phyloP scores from a whole-genome alignment of 208 protist genomes.

The Porcisia deanei region DNA sequence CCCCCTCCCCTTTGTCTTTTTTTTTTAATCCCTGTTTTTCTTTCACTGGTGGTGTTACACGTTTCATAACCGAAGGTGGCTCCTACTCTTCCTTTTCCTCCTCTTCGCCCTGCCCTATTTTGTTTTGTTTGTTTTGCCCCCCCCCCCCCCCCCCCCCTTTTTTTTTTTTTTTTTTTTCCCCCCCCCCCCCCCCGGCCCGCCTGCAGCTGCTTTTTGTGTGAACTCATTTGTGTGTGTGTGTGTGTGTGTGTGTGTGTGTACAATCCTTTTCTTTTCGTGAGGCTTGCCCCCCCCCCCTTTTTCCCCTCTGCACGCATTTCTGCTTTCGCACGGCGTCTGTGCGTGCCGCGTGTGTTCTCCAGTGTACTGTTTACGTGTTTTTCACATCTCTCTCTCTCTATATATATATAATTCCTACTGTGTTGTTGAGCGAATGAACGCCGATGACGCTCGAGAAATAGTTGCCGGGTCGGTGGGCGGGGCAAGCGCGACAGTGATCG shows the following conservation, averaged over 20 bases:
- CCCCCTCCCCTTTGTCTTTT: background rate
- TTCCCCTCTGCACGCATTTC: background rate
- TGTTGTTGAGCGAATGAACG: conserved; percentile 33
- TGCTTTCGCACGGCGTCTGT: background rate
- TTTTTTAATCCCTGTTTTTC: background rate
- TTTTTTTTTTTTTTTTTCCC: background rate
- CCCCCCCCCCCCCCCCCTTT: background rate
- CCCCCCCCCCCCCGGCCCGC: background rate
- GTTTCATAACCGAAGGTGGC: background rate
- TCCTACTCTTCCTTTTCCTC: conserved; percentile 1
- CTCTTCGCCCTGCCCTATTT: background rate
- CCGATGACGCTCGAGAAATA: conserved; percentile 71
- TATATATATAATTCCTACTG: too few species aligned
- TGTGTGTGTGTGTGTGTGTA: background rate
- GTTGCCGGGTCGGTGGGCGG: conserved; percentile 78
- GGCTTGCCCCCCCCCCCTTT: background rate
- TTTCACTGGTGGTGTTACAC: background rate
- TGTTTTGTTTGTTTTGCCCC: background rate
- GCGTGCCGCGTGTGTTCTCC: background rate
- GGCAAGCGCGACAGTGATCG: conserved; percentile 73
- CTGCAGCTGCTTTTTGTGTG: background rate
- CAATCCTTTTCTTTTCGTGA: background rate
- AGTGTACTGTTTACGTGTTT: background rate
- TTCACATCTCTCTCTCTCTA: background rate
- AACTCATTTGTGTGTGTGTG: background rate